Percentiles rank a stretch among this genome's conserved stretches.
phyloP scores from a whole-genome alignment of 2,329 filamentous ascomycete genomes.

The Fusarium longipes region DNA sequence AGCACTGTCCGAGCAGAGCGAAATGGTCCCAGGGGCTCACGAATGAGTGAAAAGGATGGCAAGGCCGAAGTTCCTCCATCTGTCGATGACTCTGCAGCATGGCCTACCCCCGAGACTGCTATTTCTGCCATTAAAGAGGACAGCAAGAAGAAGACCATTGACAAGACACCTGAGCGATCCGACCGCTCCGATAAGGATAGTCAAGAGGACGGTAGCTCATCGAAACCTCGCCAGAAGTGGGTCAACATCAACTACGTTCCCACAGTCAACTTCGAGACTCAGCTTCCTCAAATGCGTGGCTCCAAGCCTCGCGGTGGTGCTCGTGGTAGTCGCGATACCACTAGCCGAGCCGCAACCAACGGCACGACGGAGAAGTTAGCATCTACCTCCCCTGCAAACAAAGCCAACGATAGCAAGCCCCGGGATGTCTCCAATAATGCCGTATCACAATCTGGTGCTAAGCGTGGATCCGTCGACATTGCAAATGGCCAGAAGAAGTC shows the following conservation, averaged over 20 bases:
- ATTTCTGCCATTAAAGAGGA: slow-evolving; percentile 72
- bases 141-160: slow-evolving; percentile 74
- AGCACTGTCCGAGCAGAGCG: slow-evolving; percentile 56
- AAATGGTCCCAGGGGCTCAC: slow-evolving; percentile 61
- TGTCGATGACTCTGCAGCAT: slow-evolving; percentile 80
- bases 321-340: slow-evolving; percentile 54
- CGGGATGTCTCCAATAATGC: slow-evolving; percentile 56
- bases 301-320: slow-evolving; percentile 63
- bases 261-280: slow-evolving; percentile 87
- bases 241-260: slow-evolving; percentile 84
- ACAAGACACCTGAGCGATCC: slow-evolving; percentile 68
- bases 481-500: slow-evolving; percentile 58
- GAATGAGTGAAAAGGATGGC: slow-evolving; percentile 57
- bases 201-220: slow-evolving; percentile 60
- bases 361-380: slow-evolving; percentile 54
- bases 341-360: slow-evolving; percentile 51
- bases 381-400: slow-evolving; percentile 46
- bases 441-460: slow-evolving; percentile 53
- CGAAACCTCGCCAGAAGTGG: slow-evolving; percentile 77
- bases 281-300: slow-evolving; percentile 68
- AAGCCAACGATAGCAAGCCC: slow-evolving; percentile 50
- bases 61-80: slow-evolving; percentile 64
- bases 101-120: slow-evolving; percentile 90
- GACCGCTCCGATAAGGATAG: slow-evolving; percentile 72
- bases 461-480: slow-evolving; percentile 59